Conservation (phyloP, 495 filamentous ascomycete species). For the Trichoderma asperelloides region DNA sequence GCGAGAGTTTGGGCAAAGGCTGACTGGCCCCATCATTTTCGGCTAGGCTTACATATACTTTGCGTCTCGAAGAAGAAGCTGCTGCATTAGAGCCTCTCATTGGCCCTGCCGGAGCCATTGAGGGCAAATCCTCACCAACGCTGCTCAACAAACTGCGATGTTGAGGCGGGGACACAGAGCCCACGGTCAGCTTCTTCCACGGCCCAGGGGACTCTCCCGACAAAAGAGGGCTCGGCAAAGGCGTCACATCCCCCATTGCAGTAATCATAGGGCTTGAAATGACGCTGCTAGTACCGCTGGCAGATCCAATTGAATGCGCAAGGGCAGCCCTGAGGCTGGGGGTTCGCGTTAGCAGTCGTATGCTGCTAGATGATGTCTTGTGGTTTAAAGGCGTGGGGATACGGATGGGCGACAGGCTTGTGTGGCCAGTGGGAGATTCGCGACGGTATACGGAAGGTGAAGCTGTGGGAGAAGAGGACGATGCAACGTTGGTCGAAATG, state of each 20-base stretch:
- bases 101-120: constrained; percentile 21
- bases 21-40: constrained; percentile 12
- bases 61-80: constrained; percentile 38
- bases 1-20: constrained; percentile 12
- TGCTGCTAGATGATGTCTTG: constrained; percentile 32
- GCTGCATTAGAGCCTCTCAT: not conserved
- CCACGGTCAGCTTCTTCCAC: constrained; percentile 44
- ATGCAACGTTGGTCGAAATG: constrained; percentile 27
- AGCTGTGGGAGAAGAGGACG: not conserved
- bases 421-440: not conserved
- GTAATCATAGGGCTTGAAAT: constrained; percentile 57
- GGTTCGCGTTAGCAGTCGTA: constrained; percentile 36
- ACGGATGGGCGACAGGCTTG: not conserved
- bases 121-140: constrained; percentile 41
- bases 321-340: constrained; percentile 37
- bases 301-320: constrained; percentile 20
- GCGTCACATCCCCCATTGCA: constrained; percentile 84
- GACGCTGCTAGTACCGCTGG: constrained; percentile 34
- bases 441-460: constrained; percentile 15
- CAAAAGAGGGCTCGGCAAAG: constrained; percentile 80
- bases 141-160: constrained; percentile 13
- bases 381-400: constrained; percentile 18
- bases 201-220: constrained; percentile 63
- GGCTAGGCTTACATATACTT: constrained; percentile 39
- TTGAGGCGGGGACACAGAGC: constrained; percentile 16